Percentiles rank a stretch among this genome's conserved stretches.
These are phyloP conservation scores for Diplosphaera chodatii DNA, from an alignment of 139 green algal species.

Conservation along the genomic window DNA sequence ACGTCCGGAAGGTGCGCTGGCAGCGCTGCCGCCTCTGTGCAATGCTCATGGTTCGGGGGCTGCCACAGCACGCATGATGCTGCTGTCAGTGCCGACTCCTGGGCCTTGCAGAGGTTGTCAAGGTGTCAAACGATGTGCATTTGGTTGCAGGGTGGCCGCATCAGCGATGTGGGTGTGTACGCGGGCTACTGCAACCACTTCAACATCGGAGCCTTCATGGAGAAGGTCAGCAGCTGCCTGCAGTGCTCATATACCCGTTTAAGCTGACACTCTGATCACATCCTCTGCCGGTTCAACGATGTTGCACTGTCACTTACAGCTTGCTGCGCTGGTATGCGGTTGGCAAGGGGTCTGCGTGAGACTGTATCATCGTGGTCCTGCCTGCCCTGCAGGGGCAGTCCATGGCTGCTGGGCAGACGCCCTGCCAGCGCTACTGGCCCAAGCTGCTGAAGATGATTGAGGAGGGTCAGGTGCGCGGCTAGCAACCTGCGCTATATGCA, in stretches of 20 bases:
- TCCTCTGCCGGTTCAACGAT: too few species aligned
- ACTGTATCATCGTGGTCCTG: not conserved
- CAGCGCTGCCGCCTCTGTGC: too few species aligned
- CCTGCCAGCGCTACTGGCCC: not conserved
- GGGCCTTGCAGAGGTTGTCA: too few species aligned
- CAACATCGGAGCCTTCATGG: slow-evolving; percentile 76
- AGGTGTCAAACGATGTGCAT: too few species aligned
- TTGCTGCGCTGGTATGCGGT: too few species aligned
- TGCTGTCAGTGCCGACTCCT: too few species aligned
- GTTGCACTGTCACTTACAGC: too few species aligned
- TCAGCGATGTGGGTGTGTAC: slow-evolving; percentile 41
- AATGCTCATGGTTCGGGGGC: too few species aligned
- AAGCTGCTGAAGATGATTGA: not conserved
- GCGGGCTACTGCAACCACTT: slow-evolving; percentile 55
- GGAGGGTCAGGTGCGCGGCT: not conserved
- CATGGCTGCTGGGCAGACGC: not conserved
- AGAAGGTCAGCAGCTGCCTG: slow-evolving; percentile 32
- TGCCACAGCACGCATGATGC: too few species aligned
- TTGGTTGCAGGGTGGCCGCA: slow-evolving; percentile 26
- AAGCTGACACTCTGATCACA: too few species aligned
- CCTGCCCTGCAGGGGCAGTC: not conserved
- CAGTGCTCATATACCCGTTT: too few species aligned
- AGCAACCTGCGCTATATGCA: too few species aligned
- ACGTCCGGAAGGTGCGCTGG: slow-evolving; percentile 29
- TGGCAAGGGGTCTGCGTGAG: not conserved